A percentile compares a stretch with the other conserved stretches of the same genome.
These are phyloP conservation scores for Primulina eburnea DNA, from an alignment of 257 asterid genomes.

Conservation along the genomic window DNA sequence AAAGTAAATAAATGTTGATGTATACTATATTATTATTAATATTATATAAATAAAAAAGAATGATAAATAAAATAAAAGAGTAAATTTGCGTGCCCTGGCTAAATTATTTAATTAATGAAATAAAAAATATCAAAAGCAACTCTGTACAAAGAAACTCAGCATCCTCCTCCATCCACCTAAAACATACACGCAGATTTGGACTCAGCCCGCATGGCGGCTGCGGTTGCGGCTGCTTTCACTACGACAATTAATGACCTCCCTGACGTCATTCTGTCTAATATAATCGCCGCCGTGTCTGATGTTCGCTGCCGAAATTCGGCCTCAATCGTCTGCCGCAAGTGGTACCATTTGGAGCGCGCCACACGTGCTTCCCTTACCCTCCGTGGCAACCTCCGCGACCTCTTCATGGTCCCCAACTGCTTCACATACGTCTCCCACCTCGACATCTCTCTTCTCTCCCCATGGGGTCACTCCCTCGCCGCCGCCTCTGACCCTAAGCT, in stretches of 20 bases:
- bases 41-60: no score
- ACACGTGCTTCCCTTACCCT: constrained; percentile 74
- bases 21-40: no score
- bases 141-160: neutral
- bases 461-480: constrained; percentile 79
- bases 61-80: neutral
- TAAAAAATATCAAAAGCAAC: neutral
- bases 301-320: constrained; percentile 82
- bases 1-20: no score
- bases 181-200: constrained; percentile 9
- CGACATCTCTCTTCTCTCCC: constrained; percentile 82
- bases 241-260: constrained; percentile 60
- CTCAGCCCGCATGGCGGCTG: constrained; percentile 34
- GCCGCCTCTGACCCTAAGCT: constrained; percentile 50
- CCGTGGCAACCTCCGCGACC: constrained; percentile 78
- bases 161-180: neutral
- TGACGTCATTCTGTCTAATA: constrained; percentile 61
- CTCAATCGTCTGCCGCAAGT: constrained; percentile 65
- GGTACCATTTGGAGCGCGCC: constrained; percentile 63
- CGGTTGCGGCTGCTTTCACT: constrained; percentile 14
- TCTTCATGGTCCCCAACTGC: constrained; percentile 59
- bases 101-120: neutral
- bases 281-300: constrained; percentile 65
- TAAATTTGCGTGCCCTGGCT: no score
- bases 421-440: constrained; percentile 59